Evolutionary conservation across 1,139 yeast species (phyloP).

Genomic region (Scheffersomyces cryptocercus): DNA sequence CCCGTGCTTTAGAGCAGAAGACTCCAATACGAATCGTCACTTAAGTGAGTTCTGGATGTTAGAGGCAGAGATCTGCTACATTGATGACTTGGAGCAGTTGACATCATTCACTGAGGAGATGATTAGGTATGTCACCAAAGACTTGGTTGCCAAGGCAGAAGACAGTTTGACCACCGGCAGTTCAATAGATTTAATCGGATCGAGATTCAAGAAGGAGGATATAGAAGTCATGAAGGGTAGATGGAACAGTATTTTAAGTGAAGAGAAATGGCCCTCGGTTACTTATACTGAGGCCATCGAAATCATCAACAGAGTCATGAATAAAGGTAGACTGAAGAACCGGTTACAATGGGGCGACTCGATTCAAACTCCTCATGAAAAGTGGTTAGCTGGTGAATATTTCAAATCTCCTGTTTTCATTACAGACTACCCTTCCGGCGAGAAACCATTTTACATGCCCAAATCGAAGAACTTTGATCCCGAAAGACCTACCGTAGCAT

Average conservation of each 20-base stretch:
- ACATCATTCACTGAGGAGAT: constrained; percentile 68
- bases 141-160: constrained; percentile 25
- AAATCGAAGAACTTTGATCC: constrained; percentile 35
- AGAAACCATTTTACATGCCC: constrained; percentile 92
- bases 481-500: constrained; percentile 68
- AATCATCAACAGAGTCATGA: constrained; percentile 37
- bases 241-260: constrained; percentile 29
- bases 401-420: constrained; percentile 81
- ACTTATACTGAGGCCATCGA: constrained; percentile 77
- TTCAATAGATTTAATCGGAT: constrained; percentile 42
- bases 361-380: constrained; percentile 84
- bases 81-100: constrained; percentile 57
- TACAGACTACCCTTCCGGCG: constrained; percentile 76
- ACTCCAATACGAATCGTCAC: constrained; percentile 88
- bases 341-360: constrained; percentile 65
- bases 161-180: constrained; percentile 14
- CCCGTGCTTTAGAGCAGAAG: constrained; percentile 95
- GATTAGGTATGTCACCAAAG: constrained; percentile 56
- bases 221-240: constrained; percentile 18
- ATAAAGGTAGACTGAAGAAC: constrained; percentile 26
- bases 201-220: constrained; percentile 39
- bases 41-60: constrained; percentile 97
- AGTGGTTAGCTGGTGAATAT: constrained; percentile 74
- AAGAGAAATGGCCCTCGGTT: constrained; percentile 64
- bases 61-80: constrained; percentile 84